A percentile compares a stretch with the other conserved stretches of the same genome.
Evolutionary conservation across 805 yeast genomes (phyloP).

Genomic region (Kazachstania viticola): DNA sequence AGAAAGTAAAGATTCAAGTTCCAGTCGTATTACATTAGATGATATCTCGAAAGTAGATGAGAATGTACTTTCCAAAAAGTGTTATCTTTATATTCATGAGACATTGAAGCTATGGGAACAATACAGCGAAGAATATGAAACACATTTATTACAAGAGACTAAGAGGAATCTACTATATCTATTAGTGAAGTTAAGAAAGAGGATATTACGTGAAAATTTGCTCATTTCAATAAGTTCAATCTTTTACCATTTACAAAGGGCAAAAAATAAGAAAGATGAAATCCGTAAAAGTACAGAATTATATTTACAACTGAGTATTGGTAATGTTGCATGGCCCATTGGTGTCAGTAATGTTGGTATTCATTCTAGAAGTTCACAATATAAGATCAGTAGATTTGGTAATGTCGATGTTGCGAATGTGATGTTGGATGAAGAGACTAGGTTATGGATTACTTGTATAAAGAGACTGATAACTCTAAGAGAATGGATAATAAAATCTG

Average conservation of each 20-base stretch:
- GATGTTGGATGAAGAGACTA: constrained; percentile 64
- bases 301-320: constrained; percentile 67
- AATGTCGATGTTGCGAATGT: constrained; percentile 47
- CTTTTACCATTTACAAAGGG: constrained; percentile 44
- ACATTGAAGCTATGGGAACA: constrained; percentile 31
- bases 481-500: constrained; percentile 8
- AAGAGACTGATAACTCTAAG: constrained; percentile 58
- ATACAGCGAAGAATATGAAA: not conserved
- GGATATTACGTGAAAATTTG: constrained; percentile 29
- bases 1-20: too few species aligned
- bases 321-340: constrained; percentile 88
- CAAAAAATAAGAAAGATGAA: constrained; percentile 11
- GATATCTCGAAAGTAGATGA: constrained; percentile 29
- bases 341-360: constrained; percentile 74
- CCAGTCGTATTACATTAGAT: too few species aligned
- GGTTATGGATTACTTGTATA: constrained; percentile 65
- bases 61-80: constrained; percentile 29
- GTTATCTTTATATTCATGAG: constrained; percentile 31
- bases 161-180: constrained; percentile 39
- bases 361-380: constrained; percentile 59
- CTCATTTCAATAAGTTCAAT: constrained; percentile 49
- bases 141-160: constrained; percentile 33
- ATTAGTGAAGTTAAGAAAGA: constrained; percentile 41
- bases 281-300: constrained; percentile 35
- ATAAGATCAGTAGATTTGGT: constrained; percentile 33